These are phyloP conservation scores for Psilocybe sp. DNA, from an alignment of 768 basidiomycete species.

Conservation along the genomic window DNA sequence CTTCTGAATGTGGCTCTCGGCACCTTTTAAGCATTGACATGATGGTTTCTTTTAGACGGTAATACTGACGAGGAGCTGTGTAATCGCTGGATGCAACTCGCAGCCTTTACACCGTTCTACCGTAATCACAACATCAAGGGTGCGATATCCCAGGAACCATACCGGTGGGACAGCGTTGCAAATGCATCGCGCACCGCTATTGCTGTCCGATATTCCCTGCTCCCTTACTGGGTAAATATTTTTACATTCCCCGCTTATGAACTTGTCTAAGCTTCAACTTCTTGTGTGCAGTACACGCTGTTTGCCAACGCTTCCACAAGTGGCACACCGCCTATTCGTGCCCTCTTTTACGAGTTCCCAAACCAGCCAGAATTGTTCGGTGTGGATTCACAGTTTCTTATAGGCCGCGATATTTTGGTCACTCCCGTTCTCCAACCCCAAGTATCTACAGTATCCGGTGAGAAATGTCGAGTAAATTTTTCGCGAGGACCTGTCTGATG, in stretches of 20 bases:
- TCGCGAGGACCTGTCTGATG: not conserved
- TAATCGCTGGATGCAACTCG: constrained; percentile 84
- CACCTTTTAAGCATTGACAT: constrained; percentile 10
- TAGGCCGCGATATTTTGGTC: constrained; percentile 69
- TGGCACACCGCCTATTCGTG: constrained; percentile 71
- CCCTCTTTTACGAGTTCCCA: constrained; percentile 79
- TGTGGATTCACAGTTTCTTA: constrained; percentile 67
- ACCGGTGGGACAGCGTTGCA: constrained; percentile 78
- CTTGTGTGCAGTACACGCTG: constrained; percentile 54
- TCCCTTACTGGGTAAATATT: constrained; percentile 74
- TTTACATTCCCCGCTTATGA: not conserved
- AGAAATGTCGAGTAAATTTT: constrained; percentile 9
- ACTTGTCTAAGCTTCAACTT: not conserved
- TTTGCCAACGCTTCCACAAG: constrained; percentile 64
- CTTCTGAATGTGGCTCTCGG: constrained; percentile 13
- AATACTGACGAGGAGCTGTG: constrained; percentile 82
- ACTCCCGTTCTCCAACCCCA: constrained; percentile 75
- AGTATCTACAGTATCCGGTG: constrained; percentile 64
- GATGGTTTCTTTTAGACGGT: constrained; percentile 27
- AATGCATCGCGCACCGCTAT: constrained; percentile 72
- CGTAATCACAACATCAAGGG: constrained; percentile 71
- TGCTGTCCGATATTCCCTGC: constrained; percentile 61
- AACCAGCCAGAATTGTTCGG: constrained; percentile 61
- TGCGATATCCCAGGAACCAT: constrained; percentile 77
- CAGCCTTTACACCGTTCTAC: constrained; percentile 81